Conservation (phyloP, 2,329 filamentous ascomycete species). For the Penicillium thymicola region DNA sequence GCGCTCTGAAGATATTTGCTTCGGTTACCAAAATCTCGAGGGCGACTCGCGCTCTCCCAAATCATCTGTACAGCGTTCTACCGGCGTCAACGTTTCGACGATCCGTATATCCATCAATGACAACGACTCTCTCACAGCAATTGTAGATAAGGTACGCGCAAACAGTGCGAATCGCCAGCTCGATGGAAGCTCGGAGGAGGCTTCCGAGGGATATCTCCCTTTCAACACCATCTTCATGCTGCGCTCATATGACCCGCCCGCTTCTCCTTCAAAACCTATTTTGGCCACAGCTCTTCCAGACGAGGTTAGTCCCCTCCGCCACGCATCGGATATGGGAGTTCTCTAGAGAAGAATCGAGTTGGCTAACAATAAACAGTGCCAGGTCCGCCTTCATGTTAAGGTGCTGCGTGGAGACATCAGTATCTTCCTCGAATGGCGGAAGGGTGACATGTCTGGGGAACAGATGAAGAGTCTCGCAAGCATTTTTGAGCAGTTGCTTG, state of each 20-base stretch:
- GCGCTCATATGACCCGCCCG: slow-evolving; percentile 26
- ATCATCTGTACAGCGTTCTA: slow-evolving; percentile 21
- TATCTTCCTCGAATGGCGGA: slow-evolving; percentile 41
- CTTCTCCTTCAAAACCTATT: slow-evolving; percentile 23
- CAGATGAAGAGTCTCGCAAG: slow-evolving; percentile 48
- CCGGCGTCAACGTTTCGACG: slow-evolving; percentile 15
- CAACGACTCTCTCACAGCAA: slow-evolving; percentile 24
- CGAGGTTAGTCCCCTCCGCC: slow-evolving; percentile 24
- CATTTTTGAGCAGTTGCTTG: slow-evolving; percentile 54
- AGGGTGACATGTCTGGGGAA: slow-evolving; percentile 36
- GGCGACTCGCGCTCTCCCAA: slow-evolving; percentile 15
- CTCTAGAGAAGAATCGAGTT: fast-evolving
- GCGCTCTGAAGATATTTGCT: slow-evolving; percentile 48
- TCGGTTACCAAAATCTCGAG: slow-evolving; percentile 41
- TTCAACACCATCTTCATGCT: slow-evolving; percentile 40
- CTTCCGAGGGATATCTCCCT: slow-evolving; percentile 22
- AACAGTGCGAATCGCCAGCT: slow-evolving; percentile 7
- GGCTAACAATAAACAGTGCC: slow-evolving; percentile 27
- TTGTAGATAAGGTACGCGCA: slow-evolving; percentile 29
- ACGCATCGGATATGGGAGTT: background rate
- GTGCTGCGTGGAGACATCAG: slow-evolving; percentile 33
- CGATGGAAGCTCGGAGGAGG: slow-evolving; percentile 11
- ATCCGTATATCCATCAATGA: slow-evolving; percentile 31
- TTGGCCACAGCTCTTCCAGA: slow-evolving; percentile 31
- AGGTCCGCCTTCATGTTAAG: slow-evolving; percentile 37